These are phyloP conservation scores for Ochromonas danica DNA, from an alignment of 108 stramenopile species.

Conservation along the genomic window DNA sequence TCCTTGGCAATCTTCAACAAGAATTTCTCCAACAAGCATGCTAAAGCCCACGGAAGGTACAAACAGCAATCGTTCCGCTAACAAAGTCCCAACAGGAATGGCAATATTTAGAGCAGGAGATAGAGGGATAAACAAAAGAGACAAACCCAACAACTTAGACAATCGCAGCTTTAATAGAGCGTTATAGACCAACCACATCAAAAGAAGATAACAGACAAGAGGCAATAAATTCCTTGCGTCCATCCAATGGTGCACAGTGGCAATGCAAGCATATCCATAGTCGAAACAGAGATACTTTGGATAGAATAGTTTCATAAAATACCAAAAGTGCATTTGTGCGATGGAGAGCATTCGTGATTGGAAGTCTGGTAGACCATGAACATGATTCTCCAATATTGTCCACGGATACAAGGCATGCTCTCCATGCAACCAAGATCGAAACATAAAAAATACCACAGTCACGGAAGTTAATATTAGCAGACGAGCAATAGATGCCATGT, in stretches of 20 bases:
- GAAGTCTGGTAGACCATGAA: neutral
- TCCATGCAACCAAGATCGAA: constrained; percentile 2
- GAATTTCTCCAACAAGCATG: constrained; percentile 2
- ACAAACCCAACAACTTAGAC: neutral
- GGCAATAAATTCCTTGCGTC: constrained; percentile 21
- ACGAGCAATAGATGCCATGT: no score
- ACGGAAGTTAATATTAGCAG: neutral
- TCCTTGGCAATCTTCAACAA: neutral
- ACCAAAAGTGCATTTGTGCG: constrained; percentile 30
- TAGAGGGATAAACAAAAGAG: neutral
- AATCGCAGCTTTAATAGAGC: neutral
- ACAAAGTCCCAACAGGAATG: constrained; percentile 28
- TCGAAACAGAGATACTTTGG: constrained; percentile 30
- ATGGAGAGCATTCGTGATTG: neutral
- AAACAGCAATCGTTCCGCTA: constrained; percentile 33
- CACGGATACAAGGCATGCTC: constrained; percentile 2
- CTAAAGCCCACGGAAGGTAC: constrained; percentile 25
- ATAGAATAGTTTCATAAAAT: constrained; percentile 25
- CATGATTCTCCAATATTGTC: constrained; percentile 37
- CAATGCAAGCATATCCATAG: constrained; percentile 33
- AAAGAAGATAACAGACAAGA: neutral
- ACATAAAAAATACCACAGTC: neutral
- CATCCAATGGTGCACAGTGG: neutral
- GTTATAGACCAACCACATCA: neutral
- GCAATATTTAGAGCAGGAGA: constrained; percentile 29